Base-by-base conservation (phyloP, 129 eudicot species). In the Pseudognaphalium luteoalbum region DNA sequence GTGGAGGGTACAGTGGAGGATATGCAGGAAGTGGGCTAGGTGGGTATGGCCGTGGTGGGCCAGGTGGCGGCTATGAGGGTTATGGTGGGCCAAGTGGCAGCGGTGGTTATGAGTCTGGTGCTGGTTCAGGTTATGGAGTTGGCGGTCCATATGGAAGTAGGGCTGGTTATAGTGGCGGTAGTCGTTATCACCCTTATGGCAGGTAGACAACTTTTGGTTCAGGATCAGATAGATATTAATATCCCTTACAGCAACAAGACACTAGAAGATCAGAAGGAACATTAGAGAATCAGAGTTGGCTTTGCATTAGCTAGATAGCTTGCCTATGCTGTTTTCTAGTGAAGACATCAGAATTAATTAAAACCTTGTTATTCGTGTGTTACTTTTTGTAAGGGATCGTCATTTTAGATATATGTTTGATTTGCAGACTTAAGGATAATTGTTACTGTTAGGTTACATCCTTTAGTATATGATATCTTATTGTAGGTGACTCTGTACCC, bases 181-280 rank as follows among this genome's bases (percentile, higher is more conserved):
- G 92, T 80, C 98, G 98, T 58, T 92, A 86, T 80, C 98, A 92
- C 82, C 98, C 98, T 41, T 92, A 92, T 68, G 84, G 88, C 83
- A 89, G 98, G 84, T 90, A 93, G 98, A 82, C 81, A 71, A 44
- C 78, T 73, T 78, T 54, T 74, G 80, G 76, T 63, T 73, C 72
- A 73, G 79, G 30, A 50, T 80, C 75, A 47, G 66, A 74, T 80
- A 80, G 83, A 74, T 51, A 51, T n/a, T 37, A 80, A 80, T 30
- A 72, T 62, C 78, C 62, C 52, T 80, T 80, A 67, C 80, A 14
- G 56, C 83, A 66, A 80, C 80, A 74, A 80, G 84, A 44, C 71
- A 80, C 83, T 80, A 80, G 80, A 80, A 80, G 84, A 80, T 68
- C 70, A 73, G 79, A 65, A 74, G 70, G 78, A 74, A 61, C 72